Evolutionary conservation across 345 rosid genomes (phyloP).

Genomic region (Cardamine occulta): DNA sequence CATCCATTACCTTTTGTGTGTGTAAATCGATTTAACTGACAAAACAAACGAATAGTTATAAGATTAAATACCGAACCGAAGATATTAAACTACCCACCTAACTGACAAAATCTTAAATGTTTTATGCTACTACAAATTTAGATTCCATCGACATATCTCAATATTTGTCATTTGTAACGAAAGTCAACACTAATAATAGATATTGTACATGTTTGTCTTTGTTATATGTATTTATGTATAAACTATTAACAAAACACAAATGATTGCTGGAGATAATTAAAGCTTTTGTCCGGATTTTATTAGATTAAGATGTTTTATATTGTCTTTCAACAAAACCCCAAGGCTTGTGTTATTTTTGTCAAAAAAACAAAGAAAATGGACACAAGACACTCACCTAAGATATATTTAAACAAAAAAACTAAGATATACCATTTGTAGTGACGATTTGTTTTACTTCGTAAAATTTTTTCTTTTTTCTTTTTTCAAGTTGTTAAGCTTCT

Average conservation of each 20-base stretch:
- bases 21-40: slow-evolving; percentile 28
- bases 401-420: neutral
- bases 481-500: slow-evolving; percentile 4
- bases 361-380: neutral
- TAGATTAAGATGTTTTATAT: slow-evolving; percentile 3
- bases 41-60: slow-evolving; percentile 1
- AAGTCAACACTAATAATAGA: slow-evolving; percentile 31
- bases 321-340: slow-evolving; percentile 19
- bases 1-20: slow-evolving; percentile 37
- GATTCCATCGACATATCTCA: slow-evolving; percentile 26
- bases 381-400: neutral
- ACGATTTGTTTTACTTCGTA: slow-evolving; percentile 12
- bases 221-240: neutral
- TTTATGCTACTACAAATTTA: neutral
- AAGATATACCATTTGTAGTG: neutral
- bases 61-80: slow-evolving; percentile 13
- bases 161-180: slow-evolving; percentile 31
- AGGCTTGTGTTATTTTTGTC: slow-evolving; percentile 19
- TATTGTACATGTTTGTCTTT: slow-evolving; percentile 30
- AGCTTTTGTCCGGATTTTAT: slow-evolving; percentile 20
- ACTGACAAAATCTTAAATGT: slow-evolving; percentile 35
- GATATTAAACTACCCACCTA: slow-evolving; percentile 27
- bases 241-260: slow-evolving; percentile 17
- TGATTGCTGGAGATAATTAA: neutral
- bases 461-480: neutral